Evolutionary conservation across 139 green algal genomes (phyloP), one percentile per base, ranked within the genome.

Genomic region (Zygnema circumcarinatum): DNA sequence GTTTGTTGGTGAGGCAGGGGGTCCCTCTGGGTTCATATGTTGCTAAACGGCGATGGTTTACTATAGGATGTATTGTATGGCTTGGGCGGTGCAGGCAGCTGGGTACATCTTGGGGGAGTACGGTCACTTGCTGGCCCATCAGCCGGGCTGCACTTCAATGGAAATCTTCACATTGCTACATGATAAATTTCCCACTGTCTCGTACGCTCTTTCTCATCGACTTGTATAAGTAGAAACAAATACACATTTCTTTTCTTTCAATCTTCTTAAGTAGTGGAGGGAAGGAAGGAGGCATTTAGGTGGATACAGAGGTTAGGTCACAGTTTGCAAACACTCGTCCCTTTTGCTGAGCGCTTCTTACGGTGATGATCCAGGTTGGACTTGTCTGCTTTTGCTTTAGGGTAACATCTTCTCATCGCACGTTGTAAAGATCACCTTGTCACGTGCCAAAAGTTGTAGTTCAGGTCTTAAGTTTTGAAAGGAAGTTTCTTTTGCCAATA

Each of bases 41-140:
- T n/a, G n/a, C n/a, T n/a, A n/a, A n/a, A n/a, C n/a, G n/a, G n/a
- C n/a, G n/a, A n/a, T n/a, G n/a, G n/a, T n/a, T n/a, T n/a, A n/a
- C n/a, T n/a, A n/a, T n/a, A n/a, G n/a, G n/a, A n/a, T n/a, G n/a
- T n/a, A n/a, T n/a, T n/a, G n/a, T n/a, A n/a, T n/a, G n/a, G n/a
- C n/a, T n/a, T n/a, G n/a, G n/a, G n/a, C 16, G 0, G 41, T 84
- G 39, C 41, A 90, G 68, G 93, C 92, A 22, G 95, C 93, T 0
- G 95, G 91, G 22, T 98, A 97, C 90, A 62, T 98, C 16, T 88
- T 99, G 76, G 96, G 97, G 16, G 97, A 99, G 92, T 98, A 96
- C 82, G 95, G 96, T 1, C 90, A 91, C 25, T 87, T 94, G 38
- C 87, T 98, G 32, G 25, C 35, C 22, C n/a, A n/a, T n/a, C 87